These are phyloP conservation scores for Fonsecaea multimorphosa DNA, from an alignment of 2,329 filamentous ascomycete genomes.

Conservation along the genomic window DNA sequence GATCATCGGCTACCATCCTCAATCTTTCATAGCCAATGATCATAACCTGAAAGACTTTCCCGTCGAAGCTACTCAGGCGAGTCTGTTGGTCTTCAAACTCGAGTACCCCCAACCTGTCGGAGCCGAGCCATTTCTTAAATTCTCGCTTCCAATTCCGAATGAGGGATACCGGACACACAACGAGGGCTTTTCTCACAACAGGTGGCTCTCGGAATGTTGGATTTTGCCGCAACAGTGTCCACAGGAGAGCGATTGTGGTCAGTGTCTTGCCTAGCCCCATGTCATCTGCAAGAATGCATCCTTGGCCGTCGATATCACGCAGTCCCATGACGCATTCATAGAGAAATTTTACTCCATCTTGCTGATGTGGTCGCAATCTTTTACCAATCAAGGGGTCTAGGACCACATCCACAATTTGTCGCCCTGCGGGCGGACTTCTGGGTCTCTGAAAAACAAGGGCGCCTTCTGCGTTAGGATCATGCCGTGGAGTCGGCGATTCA, in stretches of 20 bases:
- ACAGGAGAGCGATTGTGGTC: conserved; percentile 73
- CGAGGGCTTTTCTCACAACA: conserved; percentile 72
- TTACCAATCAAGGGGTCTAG: conserved; percentile 70
- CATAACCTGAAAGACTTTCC: conserved; percentile 72
- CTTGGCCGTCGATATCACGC: conserved; percentile 68
- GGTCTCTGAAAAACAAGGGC: conserved; percentile 73
- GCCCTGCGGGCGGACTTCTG: conserved; percentile 61
- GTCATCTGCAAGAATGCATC: conserved; percentile 74
- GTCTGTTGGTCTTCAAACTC: conserved; percentile 66
- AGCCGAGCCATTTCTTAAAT: conserved; percentile 75
- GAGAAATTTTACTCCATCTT: conserved; percentile 71
- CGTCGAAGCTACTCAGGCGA: conserved; percentile 71
- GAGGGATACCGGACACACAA: conserved; percentile 74
- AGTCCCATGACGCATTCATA: conserved; percentile 80
- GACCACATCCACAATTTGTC: conserved; percentile 73
- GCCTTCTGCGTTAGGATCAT: conserved; percentile 65
- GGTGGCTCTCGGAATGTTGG: conserved; percentile 63
- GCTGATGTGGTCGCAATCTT: conserved; percentile 70
- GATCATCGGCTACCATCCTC: conserved; percentile 67
- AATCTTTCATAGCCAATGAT: conserved; percentile 76
- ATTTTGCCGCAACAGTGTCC: conserved; percentile 75
- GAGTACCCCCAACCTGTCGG: conserved; percentile 72
- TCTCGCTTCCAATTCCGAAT: conserved; percentile 77
- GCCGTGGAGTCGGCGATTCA: conserved; percentile 64
- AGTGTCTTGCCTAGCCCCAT: conserved; percentile 78